A percentile compares a stretch with the other conserved stretches of the same genome.
Conservation (phyloP, 2,329 filamentous ascomycete species). For the Alternaria hordeiaustralica region DNA sequence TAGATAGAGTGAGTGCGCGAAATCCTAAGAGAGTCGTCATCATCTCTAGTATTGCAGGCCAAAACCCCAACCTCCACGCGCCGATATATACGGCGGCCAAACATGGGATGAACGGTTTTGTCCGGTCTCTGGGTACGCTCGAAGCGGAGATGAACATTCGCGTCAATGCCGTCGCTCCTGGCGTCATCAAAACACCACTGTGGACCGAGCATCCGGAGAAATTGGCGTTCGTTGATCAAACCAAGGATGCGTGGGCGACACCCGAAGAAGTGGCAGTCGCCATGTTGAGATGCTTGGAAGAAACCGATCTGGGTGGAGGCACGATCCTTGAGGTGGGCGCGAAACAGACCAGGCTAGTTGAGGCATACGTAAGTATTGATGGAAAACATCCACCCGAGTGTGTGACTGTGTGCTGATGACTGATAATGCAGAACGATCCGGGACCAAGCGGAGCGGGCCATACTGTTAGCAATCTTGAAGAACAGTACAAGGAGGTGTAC, state of each 20-base stretch:
- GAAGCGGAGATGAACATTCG: slow-evolving; percentile 60
- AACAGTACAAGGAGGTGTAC: slow-evolving; percentile 58
- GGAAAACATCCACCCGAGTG: neutral
- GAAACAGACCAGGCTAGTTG: slow-evolving; percentile 58
- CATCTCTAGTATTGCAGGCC: slow-evolving; percentile 54
- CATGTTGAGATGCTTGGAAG: slow-evolving; percentile 63
- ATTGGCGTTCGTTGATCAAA: slow-evolving; percentile 57
- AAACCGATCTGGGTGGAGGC: slow-evolving; percentile 53
- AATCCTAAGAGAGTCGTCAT: slow-evolving; percentile 57
- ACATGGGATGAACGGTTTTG: slow-evolving; percentile 55
- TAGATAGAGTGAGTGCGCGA: slow-evolving; percentile 38
- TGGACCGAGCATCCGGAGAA: slow-evolving; percentile 70
- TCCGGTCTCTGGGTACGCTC: slow-evolving; percentile 59
- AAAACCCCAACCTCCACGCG: slow-evolving; percentile 37
- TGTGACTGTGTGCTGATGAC: neutral
- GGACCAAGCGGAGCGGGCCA: slow-evolving; percentile 59
- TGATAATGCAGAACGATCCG: slow-evolving; percentile 53
- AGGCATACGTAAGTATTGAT: slow-evolving; percentile 41
- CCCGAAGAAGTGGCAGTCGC: slow-evolving; percentile 66
- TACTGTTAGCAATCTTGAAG: slow-evolving; percentile 52
- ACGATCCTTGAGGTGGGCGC: slow-evolving; percentile 64
- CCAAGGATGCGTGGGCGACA: slow-evolving; percentile 63
- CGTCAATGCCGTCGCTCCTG: slow-evolving; percentile 66
- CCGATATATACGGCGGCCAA: slow-evolving; percentile 57
- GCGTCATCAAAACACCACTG: slow-evolving; percentile 66